Evolutionary conservation across 257 asterid genomes (phyloP), one percentile per base, ranked within the genome.

Genomic region (Nicotiana sylvestris): DNA sequence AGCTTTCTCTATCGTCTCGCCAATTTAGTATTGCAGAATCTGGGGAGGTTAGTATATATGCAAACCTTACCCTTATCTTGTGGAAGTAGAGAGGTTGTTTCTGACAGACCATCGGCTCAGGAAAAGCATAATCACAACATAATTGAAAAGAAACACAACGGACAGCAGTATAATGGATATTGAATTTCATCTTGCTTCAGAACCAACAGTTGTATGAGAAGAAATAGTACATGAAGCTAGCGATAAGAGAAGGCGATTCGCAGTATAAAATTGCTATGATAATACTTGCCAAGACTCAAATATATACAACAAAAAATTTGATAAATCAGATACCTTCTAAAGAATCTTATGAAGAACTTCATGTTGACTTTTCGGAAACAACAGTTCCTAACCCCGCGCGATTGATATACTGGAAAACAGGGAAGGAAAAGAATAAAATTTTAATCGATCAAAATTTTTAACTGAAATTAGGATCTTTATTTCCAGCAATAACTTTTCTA

Each of bases 401-500:
- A 62, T 61, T 76, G 61, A 61, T 79, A 13, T 39, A 21, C 82
- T 61, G 55, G 66, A n/a, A 21, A 64, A 79, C 82, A 79, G 60
- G 82, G 82, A 79, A 79, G 82, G 82, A 60, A 29, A 43, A 78
- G 13, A 79, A 37, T 12, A 51, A 13, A 61, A 39, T 6, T n/a
- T 35, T 15, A 21, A 13, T 27, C 82, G 12, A 37, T 49, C 82
- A 61, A 61, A 79, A 39, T 0, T 13, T 27, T 43, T 7, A 79
- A 62, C 6, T 79, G 82, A 39, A 21, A 79, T 46, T 79, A 49
- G 39, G 68, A 74, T 87, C 91, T 76, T 84, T 90, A 79, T 84
- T 76, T 84, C 66, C 93, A 93, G n/a, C 86, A 77, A 49, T 65
- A 85, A 87, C 88, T 89, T 94, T 93, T 84, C 95, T 88, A 77